Evolutionary conservation across 148 eudicot genomes (phyloP).

Genomic region (Rhododendron kiyosumense): DNA sequence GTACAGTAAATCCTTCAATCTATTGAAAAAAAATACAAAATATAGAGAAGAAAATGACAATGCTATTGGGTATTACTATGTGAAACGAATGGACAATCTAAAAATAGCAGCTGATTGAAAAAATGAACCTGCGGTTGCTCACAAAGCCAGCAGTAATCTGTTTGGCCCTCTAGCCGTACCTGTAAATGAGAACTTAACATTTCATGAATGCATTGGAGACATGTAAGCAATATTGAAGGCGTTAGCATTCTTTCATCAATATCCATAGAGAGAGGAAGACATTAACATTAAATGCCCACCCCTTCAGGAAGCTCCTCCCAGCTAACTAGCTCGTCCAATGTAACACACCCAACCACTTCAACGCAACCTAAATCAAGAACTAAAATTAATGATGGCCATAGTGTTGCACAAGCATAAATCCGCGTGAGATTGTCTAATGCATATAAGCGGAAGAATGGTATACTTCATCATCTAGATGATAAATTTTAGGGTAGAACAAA

Average conservation of each 20-base stretch:
- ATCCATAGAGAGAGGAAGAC: background rate
- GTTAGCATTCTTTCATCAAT: background rate
- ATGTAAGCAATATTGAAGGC: background rate
- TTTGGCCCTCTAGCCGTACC: constrained; percentile 59
- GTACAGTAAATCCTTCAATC: background rate
- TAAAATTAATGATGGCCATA: background rate
- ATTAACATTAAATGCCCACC: constrained; percentile 27
- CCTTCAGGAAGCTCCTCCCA: constrained; percentile 75
- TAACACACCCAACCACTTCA: constrained; percentile 73
- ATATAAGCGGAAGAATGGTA: background rate
- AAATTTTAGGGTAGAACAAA: background rate
- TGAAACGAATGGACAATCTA: background rate
- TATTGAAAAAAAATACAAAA: background rate
- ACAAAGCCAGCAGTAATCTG: constrained; percentile 57
- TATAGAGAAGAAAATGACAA: background rate
- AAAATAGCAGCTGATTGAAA: background rate
- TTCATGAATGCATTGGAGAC: background rate
- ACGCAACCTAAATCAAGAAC: constrained; percentile 55
- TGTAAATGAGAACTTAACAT: constrained; percentile 14
- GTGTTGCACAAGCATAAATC: background rate
- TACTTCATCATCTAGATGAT: background rate
- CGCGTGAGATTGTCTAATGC: background rate
- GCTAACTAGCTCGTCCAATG: constrained; percentile 52
- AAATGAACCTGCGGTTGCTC: constrained; percentile 53
- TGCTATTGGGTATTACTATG: background rate